Conservation (phyloP, 257 asterid genomes). For the Penstemon eatonii region DNA sequence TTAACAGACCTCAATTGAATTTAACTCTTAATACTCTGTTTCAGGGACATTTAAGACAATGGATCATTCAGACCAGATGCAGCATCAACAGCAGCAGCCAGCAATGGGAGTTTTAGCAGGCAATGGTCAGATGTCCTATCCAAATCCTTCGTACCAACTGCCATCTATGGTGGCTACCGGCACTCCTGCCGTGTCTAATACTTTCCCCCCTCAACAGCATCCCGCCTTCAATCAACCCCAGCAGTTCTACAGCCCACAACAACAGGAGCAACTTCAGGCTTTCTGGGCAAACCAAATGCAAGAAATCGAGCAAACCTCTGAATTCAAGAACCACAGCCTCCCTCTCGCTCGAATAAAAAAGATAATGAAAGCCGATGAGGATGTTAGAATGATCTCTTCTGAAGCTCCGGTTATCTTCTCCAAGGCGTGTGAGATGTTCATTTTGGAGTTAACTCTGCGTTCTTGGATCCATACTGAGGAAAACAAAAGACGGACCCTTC, state of each 20-base stretch:
- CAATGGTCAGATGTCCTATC: slow-evolving; percentile 9
- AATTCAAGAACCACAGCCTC: slow-evolving; percentile 19
- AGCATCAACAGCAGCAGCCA: slow-evolving; percentile 24
- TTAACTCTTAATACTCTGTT: no score
- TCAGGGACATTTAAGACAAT: not conserved
- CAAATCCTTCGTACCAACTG: slow-evolving; percentile 24
- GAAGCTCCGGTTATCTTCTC: slow-evolving; percentile 46
- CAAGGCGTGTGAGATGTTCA: slow-evolving; percentile 46
- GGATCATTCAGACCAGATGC: slow-evolving; percentile 32
- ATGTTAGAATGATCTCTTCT: slow-evolving; percentile 46
- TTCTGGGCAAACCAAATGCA: slow-evolving; percentile 40
- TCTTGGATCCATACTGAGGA: slow-evolving; percentile 48
- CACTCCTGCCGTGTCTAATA: slow-evolving; percentile 2
- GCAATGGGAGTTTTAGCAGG: slow-evolving; percentile 23
- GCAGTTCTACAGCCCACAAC: slow-evolving; percentile 33
- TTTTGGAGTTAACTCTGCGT: slow-evolving; percentile 39
- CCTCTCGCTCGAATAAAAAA: slow-evolving; percentile 32
- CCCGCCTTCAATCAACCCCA: slow-evolving; percentile 35
- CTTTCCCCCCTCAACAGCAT: slow-evolving; percentile 28
- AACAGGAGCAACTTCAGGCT: slow-evolving; percentile 34
- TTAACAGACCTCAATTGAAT: no score
- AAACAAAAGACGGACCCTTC: slow-evolving; percentile 46
- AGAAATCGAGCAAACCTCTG: slow-evolving; percentile 32
- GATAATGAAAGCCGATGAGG: slow-evolving; percentile 50
- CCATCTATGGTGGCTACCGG: slow-evolving; percentile 24